Base-by-base conservation (phyloP, 2,329 filamentous ascomycete genomes). In the Nigrospora osmanthi region DNA sequence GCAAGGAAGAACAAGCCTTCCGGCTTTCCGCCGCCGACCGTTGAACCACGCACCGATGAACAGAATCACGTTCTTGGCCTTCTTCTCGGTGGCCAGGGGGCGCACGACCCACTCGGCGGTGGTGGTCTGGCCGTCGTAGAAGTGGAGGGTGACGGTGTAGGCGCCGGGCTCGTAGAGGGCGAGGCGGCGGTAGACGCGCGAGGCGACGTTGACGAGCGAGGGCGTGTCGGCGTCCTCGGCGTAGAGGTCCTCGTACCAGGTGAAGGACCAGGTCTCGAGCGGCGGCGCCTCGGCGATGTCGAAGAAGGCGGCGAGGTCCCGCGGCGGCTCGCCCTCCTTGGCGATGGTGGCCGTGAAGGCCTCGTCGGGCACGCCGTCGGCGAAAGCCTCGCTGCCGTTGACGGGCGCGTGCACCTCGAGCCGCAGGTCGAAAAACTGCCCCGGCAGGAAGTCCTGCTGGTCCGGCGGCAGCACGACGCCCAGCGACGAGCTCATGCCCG, bases 171-270 rank as follows among this genome's bases (percentile, higher is more conserved):
- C 83, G 59, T 86, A 83, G 23, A 94, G 72, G 15, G 82, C 82
- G 39, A 93, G 76, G 51, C 80, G 78, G 49, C 88, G 78, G 69
- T 89, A 93, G 30, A 80, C 81, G 67, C 89, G 91, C 51, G 85
- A 76, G 2, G 87, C 82, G 42, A 93, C 88, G 49, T 89, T 87
- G 65, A 94, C 88, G 16, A 89, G 58, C 1, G 83, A 85, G 5
- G 85, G 77, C 33, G 75, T 81, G 16, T 78, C 67, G 4, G 80
- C 80, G 55, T 90, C 87, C 58, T 81, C 69, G 28, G 87, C 87
- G 59, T 88, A 94, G 23, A 89, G 76, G 56, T 94, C 85, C 69
- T 91, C 88, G 58, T 78, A 91, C 85, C 85, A 93, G n/a, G 74
- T 75, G 60, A 93, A 93, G 52, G 81, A 77, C 88, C 88, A 94